Evolutionary conservation across 192 early-diverging fungal species (phyloP).

Genomic region (Entomortierella lignicola): DNA sequence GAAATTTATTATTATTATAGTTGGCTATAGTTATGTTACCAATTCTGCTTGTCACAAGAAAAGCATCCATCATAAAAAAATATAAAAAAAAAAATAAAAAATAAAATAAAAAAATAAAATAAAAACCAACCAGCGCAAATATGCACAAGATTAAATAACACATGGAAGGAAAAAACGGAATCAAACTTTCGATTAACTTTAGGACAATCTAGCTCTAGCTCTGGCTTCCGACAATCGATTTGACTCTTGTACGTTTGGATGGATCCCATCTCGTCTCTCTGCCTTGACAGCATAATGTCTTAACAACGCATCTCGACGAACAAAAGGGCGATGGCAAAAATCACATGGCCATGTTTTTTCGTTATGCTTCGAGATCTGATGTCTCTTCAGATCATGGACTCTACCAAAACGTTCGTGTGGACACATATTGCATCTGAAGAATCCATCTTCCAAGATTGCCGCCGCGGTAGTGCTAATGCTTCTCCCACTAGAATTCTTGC

Average conservation of each 20-base stretch:
- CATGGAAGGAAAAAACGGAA: no score
- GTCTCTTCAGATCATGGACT: conserved; percentile 28
- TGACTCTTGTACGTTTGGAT: conserved; percentile 11
- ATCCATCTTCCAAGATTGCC: conserved; percentile 4
- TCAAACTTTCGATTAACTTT: no score
- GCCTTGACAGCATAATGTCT: conserved; percentile 33
- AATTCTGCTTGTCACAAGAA: no score
- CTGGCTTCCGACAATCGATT: conserved; percentile 18
- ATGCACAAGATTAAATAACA: no score
- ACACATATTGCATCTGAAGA: conserved; percentile 13
- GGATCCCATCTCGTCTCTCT: conserved; percentile 15
- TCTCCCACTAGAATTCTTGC: neutral
- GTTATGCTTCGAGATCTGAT: conserved; percentile 36
- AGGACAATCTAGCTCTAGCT: conserved; percentile 12
- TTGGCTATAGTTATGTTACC: no score
- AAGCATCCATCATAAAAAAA: no score
- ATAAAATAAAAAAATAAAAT: no score
- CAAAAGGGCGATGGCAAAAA: conserved; percentile 31
- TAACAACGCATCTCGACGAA: conserved; percentile 26
- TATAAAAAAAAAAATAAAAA: no score
- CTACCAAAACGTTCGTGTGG: conserved; percentile 26
- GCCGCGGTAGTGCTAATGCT: neutral
- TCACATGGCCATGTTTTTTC: conserved; percentile 35
- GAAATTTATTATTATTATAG: no score
- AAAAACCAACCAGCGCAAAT: no score